phyloP scores from a whole-genome alignment of 2,329 filamentous ascomycete species.

The Aspergillus eucalypticola region DNA sequence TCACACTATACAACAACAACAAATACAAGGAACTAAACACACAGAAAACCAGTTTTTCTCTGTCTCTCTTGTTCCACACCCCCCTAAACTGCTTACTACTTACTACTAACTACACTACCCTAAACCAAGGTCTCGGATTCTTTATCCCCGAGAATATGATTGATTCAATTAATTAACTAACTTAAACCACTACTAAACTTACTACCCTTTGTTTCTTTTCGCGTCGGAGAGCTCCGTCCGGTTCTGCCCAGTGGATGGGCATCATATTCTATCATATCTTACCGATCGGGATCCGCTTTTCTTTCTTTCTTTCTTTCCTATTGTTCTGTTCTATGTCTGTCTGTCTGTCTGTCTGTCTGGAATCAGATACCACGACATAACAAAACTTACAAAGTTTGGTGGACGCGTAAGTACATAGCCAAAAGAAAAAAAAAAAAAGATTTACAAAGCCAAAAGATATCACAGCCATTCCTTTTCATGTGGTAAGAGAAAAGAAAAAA shows the following conservation, averaged over 20 bases:
- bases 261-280: neutral
- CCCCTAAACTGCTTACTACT: too few relatives aligned
- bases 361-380: too few relatives aligned
- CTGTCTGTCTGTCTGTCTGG: neutral
- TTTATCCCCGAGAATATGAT: neutral
- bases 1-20: neutral
- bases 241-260: neutral
- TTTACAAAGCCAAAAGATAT: neutral
- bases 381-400: too few relatives aligned
- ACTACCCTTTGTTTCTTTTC: neutral
- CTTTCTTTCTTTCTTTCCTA: too few relatives aligned
- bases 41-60: neutral
- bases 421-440: neutral
- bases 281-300: neutral
- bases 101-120: too few relatives aligned
- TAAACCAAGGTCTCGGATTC: neutral
- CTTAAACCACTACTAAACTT: too few relatives aligned
- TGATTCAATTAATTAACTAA: neutral
- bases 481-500: too few relatives aligned
- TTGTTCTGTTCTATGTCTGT: too few relatives aligned
- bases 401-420: neutral
- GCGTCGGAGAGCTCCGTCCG: neutral
- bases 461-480: too few relatives aligned
- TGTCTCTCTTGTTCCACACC: too few relatives aligned
- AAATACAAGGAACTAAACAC: neutral